Evolutionary conservation across 148 eudicot species (phyloP), one percentile per base, ranked within the genome.

Genomic region (Chenopodium formosanum): DNA sequence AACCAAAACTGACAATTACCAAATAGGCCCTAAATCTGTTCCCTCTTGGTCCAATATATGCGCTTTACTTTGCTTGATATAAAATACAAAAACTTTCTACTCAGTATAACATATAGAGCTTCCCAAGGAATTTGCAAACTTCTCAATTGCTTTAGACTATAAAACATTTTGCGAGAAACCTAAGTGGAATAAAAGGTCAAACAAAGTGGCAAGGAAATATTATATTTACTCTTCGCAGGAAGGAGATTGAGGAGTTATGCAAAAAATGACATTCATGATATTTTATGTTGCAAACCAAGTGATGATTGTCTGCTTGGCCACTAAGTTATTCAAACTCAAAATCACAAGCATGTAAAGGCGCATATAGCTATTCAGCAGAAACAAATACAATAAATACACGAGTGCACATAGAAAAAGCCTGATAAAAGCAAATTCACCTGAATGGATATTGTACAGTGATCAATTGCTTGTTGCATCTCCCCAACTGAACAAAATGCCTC

Each of bases 361-460:
- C 4, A 31, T 27, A 13, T 17, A 17, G 62, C 22, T 56, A 58
- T 58, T 58, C 23, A 62, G 66, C 25, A 6, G 25, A 62, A n/a
- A 20, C 66, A 62, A n/a, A 62, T 20, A 62, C 66, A 22, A 13
- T 56, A 56, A 56, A 13, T 22, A 56, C 62, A 56, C 17, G 62
- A 56, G 62, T 2, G 22, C 62, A 13, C 13, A 8, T 46, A 40
- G 14, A 46, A 40, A 31, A 46, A 10, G 32, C 20, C 7, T 32
- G 47, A 11, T 46, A 27, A 62, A 37, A 16, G 31, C 25, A 47
- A 74, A 27, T 29, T 60, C 85, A 91, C 98, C 94, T 91, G 46
- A 74, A 93, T 79, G 63, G 98, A 95, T 79, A 86, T 83, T 83
- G 82, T 79, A 83, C 96, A 95, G 84, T 91, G 98, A 74, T 87